Evolutionary conservation across 495 filamentous ascomycete species (phyloP), one percentile per base, ranked within the genome.

Genomic region (Penicillium cosmopolitanum): DNA sequence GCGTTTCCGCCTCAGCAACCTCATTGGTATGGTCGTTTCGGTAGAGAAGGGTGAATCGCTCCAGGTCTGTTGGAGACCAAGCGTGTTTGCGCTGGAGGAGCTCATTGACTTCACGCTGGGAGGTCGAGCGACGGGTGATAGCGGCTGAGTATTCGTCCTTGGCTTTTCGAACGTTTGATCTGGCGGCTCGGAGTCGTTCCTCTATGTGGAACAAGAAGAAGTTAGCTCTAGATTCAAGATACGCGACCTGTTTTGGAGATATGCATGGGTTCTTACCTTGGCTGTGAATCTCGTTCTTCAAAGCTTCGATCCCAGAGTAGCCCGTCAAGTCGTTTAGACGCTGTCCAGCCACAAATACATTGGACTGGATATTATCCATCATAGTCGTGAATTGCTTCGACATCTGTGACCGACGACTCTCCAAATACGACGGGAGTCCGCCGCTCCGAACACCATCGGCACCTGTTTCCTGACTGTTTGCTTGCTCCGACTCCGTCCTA

Each of bases 81-180:
- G 87, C 88, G 69, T 96, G 90, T 73, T 98, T 97, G 55, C 95
- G 85, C 62, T 97, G 93, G 5, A 98, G 85, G 23, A 98, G 85
- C 35, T 89, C 87, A 44, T 96, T 97, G 9, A 98, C 92, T 80
- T 98, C 96, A 57, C 96, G 90, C 79, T 98, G 96, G 5, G 93
- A 93, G 16, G 89, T 78, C 11, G 90, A 90, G 57, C 95, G 89
- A 56, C 87, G 83, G 51, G 85, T 80, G 42, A 95, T 93, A 8
- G 93, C 89, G 8, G 81, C 76, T 51, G 92, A 86, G 76, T 97
- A 96, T 33, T 79, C 80, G 34, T 85, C 79, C 65, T 93, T 92
- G 38, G 93, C 87, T 44, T 77, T 73, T 53, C 85, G 86, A 33
- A 97, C 86, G 12, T 80, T 80, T 9, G 71, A 62, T 51, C 92